Evolutionary conservation across 768 basidiomycete species (phyloP), one percentile per base, ranked within the genome.

Genomic region (Suillus decipiens): DNA sequence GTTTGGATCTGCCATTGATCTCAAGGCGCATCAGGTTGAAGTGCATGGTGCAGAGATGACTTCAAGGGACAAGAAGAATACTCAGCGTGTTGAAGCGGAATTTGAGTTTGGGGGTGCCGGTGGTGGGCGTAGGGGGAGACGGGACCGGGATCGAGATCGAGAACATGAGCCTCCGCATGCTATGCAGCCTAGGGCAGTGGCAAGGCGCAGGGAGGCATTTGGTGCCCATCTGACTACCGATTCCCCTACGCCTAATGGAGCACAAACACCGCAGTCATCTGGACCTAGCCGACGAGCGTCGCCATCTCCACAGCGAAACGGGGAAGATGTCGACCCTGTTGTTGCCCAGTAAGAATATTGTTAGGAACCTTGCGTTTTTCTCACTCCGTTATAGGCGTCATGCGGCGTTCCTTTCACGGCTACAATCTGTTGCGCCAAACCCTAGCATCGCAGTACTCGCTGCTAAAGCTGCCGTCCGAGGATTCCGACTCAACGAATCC

Each of bases 1-100:
- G 14, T 99, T 99, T 74, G 86, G 87, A 45, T 89, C 89, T 4
- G 81, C 86, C 15, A 78, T 99, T 12, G 97, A 99, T 72, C 86
- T 98, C 42, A 87, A 95, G 74, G 96, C 89, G 0, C 97, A 99
- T 73, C 89, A 90, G 77, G 89, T 98, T 11, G 88, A 92, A 60
- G 89, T 87, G 59, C 94, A 96, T 64, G 90, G 88, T 10, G 84
- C 81, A 1, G 87, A 87, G 37, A 88, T 92, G 88, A 86, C 82
- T 17, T 75, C 90, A 2, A 81, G 86, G 17, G 90, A 90, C 68
- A 86, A 83, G 67, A 86, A 82, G 62, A 89, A 89, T 24, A 87
- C 86, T 0, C 79, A 88, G 33, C 81, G 90, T 19, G 78, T 96
- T 9, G 83, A 87, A 62, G 86, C 83, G 0, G 79, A 77, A 19